A percentile compares a stretch with the other conserved stretches of the same genome.
Conservation (phyloP, 2,329 filamentous ascomycete genomes). For the Curvularia hawaiiensis region DNA sequence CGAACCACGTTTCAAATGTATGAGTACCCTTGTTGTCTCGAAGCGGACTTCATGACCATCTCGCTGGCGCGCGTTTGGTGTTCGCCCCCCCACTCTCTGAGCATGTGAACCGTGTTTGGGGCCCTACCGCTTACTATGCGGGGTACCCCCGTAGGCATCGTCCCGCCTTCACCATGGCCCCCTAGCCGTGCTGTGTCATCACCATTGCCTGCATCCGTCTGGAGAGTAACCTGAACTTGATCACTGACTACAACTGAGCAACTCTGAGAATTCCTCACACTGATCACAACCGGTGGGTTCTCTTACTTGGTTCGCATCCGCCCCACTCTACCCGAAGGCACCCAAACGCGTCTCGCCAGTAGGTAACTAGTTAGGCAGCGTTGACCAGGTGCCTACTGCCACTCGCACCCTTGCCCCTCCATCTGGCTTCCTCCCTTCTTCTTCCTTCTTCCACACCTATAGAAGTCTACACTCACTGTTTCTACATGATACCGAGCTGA, state of each 20-base stretch:
- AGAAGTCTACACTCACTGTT: slow-evolving; percentile 7
- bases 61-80: neutral
- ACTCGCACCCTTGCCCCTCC: slow-evolving; percentile 18
- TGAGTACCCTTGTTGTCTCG: neutral
- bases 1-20: slow-evolving; percentile 1
- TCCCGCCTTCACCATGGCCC: slow-evolving; percentile 11
- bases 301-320: slow-evolving; percentile 10
- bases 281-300: slow-evolving; percentile 8
- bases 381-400: slow-evolving; percentile 21
- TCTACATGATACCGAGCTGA: slow-evolving; percentile 30
- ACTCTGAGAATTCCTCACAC: neutral
- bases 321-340: slow-evolving; percentile 10
- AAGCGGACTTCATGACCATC: neutral
- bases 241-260: neutral
- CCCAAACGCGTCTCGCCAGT: slow-evolving; percentile 26
- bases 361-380: slow-evolving; percentile 33
- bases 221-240: neutral
- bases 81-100: slow-evolving; percentile 3
- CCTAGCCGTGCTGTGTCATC: slow-evolving; percentile 10
- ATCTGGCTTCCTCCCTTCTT: neutral
- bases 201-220: slow-evolving; percentile 3
- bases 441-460: slow-evolving; percentile 16
- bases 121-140: slow-evolving; percentile 19
- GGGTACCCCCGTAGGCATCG: slow-evolving; percentile 12
- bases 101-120: slow-evolving; percentile 13